Base-by-base conservation (phyloP, 495 filamentous ascomycete species). In the Bombardia bombarda region DNA sequence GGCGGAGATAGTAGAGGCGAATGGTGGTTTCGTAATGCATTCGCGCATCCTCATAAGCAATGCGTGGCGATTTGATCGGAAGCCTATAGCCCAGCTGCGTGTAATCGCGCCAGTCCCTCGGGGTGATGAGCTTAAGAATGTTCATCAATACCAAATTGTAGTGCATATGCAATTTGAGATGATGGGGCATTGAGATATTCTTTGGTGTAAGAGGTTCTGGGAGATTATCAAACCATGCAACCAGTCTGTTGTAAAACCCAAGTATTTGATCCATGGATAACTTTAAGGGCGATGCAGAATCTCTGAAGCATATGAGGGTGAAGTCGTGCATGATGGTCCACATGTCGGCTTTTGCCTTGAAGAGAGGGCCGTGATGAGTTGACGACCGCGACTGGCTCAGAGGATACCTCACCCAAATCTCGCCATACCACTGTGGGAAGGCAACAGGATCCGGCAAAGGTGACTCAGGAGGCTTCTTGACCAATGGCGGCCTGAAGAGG, bases 1-100 rank as follows among this genome's bases (percentile, higher is more conserved):
- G 65, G 7, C 63, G 61, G 2, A 67, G 60, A 40, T 68, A 68
- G 42, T 68, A 67, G 0, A 68, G 50, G 1, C 63, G 62, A 3
- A 67, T 19, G 7, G 63, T 36, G 1, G 65, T 68, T 43, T 67
- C 63, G 2, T 60, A 46, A 5, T 52, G 51, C 17, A 51, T 47
- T 9, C 51, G 41, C 2, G 63, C 57, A 32, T 68, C 45, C 8
- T 30, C 10, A 36, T 54, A 51, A 2, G 49, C 44, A 37, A 45
- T 46, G 37, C 43, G 55, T 5, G 53, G 50, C 17, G 47, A 43
- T 20, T 38, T 43, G 14, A 17, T 7, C 10, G 45, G 25, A 6
- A 17, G 40, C 8, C 9, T 30, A 38, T 14, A 34, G 18, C 20
- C 38, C 14, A 22, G 19, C 18, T 16, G 17, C 20, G 3, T 40